Conservation (phyloP, 306 rosid genomes). For the Phaseolus lunatus region DNA sequence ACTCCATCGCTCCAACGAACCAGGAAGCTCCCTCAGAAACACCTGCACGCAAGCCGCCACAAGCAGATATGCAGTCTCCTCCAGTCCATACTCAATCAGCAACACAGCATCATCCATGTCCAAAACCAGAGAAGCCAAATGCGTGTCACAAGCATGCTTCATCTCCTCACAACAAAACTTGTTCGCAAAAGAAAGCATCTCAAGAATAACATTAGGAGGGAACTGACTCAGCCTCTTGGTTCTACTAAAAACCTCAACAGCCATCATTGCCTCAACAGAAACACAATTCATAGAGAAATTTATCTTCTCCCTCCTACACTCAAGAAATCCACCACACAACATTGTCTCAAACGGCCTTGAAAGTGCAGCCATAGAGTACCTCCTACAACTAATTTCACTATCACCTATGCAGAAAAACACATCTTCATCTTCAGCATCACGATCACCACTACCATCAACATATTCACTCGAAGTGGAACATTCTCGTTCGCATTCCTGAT, state of each 20-base stretch:
- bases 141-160: not conserved
- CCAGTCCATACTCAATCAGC: slow-evolving; percentile 9
- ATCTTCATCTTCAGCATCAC: not conserved
- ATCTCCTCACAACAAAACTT: slow-evolving; percentile 22
- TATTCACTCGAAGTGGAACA: not conserved
- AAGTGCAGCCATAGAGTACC: not conserved
- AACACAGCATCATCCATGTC: not conserved
- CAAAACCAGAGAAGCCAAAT: slow-evolving; percentile 13
- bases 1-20: not conserved
- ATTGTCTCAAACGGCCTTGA: slow-evolving; percentile 18
- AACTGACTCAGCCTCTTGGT: not conserved
- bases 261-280: slow-evolving; percentile 16
- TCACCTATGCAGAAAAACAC: not conserved
- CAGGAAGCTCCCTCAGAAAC: not conserved
- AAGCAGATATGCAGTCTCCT: slow-evolving; percentile 2
- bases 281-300: slow-evolving; percentile 13
- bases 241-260: slow-evolving; percentile 9
- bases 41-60: slow-evolving; percentile 16
- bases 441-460: not conserved
- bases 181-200: slow-evolving; percentile 12
- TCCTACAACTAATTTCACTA: slow-evolving; percentile 11
- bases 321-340: slow-evolving; percentile 9
- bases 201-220: not conserved
- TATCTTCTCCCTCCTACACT: slow-evolving; percentile 1
- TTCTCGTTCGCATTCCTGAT: not conserved